These are phyloP conservation scores for Colletotrichum caudatum DNA, from an alignment of 2,329 filamentous ascomycete genomes.

Conservation along the genomic window DNA sequence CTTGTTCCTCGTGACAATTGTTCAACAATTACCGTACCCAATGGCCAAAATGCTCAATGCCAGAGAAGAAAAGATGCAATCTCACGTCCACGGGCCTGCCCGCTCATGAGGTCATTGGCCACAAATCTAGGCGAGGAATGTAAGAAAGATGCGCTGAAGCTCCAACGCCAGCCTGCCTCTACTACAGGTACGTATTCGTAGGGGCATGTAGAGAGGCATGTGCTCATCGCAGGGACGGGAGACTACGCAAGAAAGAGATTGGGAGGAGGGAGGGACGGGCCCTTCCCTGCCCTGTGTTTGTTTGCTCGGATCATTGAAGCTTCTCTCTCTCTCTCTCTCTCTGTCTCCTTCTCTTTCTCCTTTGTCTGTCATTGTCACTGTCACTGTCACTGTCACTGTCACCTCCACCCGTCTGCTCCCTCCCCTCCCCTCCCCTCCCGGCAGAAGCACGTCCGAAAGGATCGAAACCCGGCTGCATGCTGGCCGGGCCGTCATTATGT, in stretches of 20 bases:
- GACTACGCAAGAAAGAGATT: neutral
- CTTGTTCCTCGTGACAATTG: constrained; percentile 10
- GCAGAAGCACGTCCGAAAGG: constrained; percentile 10
- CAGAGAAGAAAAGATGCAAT: neutral
- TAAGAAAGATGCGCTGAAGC: neutral
- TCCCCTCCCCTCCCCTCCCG: neutral
- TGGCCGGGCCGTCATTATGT: constrained; percentile 31
- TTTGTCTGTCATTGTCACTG: no score
- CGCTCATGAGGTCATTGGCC: neutral
- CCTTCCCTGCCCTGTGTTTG: neutral
- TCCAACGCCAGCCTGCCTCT: neutral
- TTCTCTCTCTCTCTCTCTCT: no score
- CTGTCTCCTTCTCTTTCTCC: no score
- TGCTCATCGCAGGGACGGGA: neutral
- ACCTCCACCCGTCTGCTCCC: neutral
- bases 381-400: neutral
- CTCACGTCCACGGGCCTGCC: neutral
- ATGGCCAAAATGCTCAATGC: neutral
- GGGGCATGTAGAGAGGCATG: constrained; percentile 2
- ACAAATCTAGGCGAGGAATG: neutral
- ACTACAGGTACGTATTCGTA: no score
- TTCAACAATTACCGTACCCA: constrained; percentile 12
- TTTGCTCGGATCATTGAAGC: constrained; percentile 3
- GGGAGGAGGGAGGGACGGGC: neutral
- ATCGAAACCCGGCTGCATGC: constrained; percentile 2